Base-by-base conservation (phyloP, 495 filamentous ascomycete species). In the Podospora australis region DNA sequence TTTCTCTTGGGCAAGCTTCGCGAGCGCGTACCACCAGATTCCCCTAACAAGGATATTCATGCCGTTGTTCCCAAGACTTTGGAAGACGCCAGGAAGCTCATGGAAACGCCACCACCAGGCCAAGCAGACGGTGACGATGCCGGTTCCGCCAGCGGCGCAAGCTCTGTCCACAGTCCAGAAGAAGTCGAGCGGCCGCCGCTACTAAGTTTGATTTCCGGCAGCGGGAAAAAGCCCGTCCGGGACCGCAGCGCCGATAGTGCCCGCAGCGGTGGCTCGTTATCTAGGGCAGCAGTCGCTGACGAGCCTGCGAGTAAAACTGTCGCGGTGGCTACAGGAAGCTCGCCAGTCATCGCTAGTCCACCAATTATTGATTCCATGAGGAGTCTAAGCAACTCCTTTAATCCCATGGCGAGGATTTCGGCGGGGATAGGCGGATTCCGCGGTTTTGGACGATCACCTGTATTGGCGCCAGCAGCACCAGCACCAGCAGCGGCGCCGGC, bases 1-100 rank as follows among this genome's bases (percentile, higher is more conserved):
- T 94, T 97, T 51, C 70, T 97, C 8, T 83, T 99, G 42, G 91
- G 91, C 29, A 87, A 89, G 54, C 78, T 96, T 21, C 84, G 84
- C 55, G 89, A 95, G 55, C 76, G 73, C 19, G 49, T 50, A 25
- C 65, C 75, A 35, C 77, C 69, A 20, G 64, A 66, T 38, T 67
- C 65, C 39, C 58, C 58, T 38, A 28, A 35, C 38, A 24, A 51
- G 4, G 54, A 70, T 32, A 68, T 68, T 38, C 64, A 70, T 39
- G 58, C 83, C 19, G 56, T 75, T 21, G 70, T 95, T 1, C 92
- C 92, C 10, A 88, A 87, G 51, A 97, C 92, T 6, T 70, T 98
- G 1, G 92, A 92, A 44, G 92, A 98, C 53, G 92, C 90, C 19
- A 78, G 90, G 35, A 89, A 84, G 62, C 77, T 98, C 9, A 85